These are phyloP conservation scores for Globisporangium polare DNA, from an alignment of 352 stramenopile species.

Conservation along the genomic window DNA sequence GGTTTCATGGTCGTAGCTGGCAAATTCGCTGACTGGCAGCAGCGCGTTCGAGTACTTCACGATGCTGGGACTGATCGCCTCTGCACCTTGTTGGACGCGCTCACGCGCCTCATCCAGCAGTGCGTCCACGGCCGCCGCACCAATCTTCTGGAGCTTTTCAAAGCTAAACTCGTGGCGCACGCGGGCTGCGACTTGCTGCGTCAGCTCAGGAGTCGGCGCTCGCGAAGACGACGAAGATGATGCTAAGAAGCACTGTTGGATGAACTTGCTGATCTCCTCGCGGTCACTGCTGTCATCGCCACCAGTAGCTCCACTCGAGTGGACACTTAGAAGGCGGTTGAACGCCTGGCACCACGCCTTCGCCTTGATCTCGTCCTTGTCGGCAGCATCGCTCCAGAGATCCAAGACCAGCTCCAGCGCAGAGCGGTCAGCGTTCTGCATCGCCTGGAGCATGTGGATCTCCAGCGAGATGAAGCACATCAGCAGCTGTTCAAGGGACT, in stretches of 20 bases:
- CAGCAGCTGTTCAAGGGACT: conserved; percentile 31
- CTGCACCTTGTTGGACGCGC: background rate
- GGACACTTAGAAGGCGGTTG: background rate
- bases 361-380: background rate
- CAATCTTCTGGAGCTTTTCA: conserved; percentile 8
- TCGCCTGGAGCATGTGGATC: conserved; percentile 13
- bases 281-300: background rate
- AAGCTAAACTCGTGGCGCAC: conserved; percentile 13
- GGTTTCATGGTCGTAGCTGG: background rate
- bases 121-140: background rate
- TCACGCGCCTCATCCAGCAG: conserved; percentile 16
- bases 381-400: conserved; percentile 7
- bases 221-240: background rate
- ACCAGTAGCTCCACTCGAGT: background rate
- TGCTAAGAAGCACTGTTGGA: conserved; percentile 13
- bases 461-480: conserved; percentile 36
- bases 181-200: conserved; percentile 4
- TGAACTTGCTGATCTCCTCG: conserved; percentile 6
- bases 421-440: background rate
- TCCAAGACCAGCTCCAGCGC: conserved; percentile 16
- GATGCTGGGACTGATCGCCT: conserved; percentile 13
- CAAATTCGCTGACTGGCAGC: background rate
- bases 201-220: background rate
- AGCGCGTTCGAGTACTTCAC: conserved; percentile 40
- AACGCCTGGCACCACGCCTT: conserved; percentile 12